Evolutionary conservation across 257 asterid genomes (phyloP), one percentile per base, ranked within the genome.

Genomic region (Agastache rugosa): DNA sequence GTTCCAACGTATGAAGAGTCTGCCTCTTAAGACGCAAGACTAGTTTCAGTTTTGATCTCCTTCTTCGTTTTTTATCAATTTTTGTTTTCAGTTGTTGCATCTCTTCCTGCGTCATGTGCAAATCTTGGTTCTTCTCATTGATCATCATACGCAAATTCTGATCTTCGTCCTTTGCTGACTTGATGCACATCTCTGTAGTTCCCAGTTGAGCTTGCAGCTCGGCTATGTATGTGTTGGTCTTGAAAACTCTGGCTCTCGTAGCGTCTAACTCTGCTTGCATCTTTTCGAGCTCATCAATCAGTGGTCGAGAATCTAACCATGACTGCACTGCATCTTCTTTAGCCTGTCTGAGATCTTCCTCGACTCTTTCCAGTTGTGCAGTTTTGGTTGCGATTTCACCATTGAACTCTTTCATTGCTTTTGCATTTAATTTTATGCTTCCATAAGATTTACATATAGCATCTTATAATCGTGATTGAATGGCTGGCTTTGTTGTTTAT

Each of bases 261-360:
- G 34, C 77, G 23, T 45, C 81, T 12, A 87, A 80, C 67, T 81
- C 89, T 7, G 84, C 79, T 31, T 88, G 87, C 76, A 73, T 81
- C 67, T 81, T 87, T 50, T 90, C 88, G n/a, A 90, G 91, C 76
- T 86, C 85, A 19, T 86, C 93, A 14, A 87, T 83, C 11, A 87
- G 58, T 39, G 93, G 90, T 51, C 85, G 84, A 37, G 96, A 87
- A 41, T 89, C 96, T 61, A 87, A 64, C 91, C 89, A 90, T 25
- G 93, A 86, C 60, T 87, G 96, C 61, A 19, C 81, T 0, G 86
- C 87, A 1, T 86, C 88, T 73, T 90, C 96, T 75, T 90, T 90
- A 17, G 92, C 93, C 47, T 64, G 83, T 75, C 27, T 75, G 69
- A 87, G 86, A 55, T 83, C 80, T 37, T 78, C 81, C 76, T 80